phyloP scores from a whole-genome alignment of 1,284 basidiomycete species.

The Termitomyces sp. region DNA sequence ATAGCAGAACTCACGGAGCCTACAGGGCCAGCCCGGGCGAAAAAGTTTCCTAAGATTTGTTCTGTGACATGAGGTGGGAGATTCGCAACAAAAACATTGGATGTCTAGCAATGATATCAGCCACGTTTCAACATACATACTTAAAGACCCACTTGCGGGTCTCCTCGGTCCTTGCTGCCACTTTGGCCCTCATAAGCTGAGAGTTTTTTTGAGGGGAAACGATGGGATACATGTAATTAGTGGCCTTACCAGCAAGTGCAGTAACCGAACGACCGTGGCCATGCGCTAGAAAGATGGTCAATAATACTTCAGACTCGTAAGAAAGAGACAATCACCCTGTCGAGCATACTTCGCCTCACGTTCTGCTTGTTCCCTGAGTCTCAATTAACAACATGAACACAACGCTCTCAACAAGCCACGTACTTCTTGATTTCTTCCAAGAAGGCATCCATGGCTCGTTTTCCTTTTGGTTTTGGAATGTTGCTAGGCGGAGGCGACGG shows the following conservation, averaged over 20 bases:
- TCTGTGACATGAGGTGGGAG: conserved; percentile 84
- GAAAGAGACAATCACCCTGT: conserved; percentile 45
- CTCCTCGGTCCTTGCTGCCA: conserved; percentile 83
- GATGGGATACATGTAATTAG: not conserved
- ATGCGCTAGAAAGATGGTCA: conserved; percentile 31
- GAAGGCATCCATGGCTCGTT: conserved; percentile 90
- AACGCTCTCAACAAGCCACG: not conserved
- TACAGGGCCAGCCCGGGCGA: conserved; percentile 68
- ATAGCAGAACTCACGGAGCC: conserved; percentile 53
- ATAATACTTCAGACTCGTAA: conserved; percentile 2
- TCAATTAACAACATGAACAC: not conserved
- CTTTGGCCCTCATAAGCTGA: conserved; percentile 81
- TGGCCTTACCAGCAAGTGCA: conserved; percentile 70
- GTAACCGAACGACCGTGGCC: conserved; percentile 69
- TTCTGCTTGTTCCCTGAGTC: conserved; percentile 78
- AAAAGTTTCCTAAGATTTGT: conserved; percentile 79
- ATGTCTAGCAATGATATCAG: conserved; percentile 52
- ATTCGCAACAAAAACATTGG: conserved; percentile 92
- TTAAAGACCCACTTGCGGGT: conserved; percentile 55
- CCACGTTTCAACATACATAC: not conserved
- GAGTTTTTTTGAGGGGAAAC: conserved; percentile 4
- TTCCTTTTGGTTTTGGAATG: conserved; percentile 73
- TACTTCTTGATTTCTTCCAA: conserved; percentile 90
- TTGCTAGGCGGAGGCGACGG: conserved; percentile 45
- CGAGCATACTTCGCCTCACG: conserved; percentile 79